A percentile compares a stretch with the other conserved stretches of the same genome.
Evolutionary conservation across 768 basidiomycete species (phyloP).

Genomic region (Pholiota molesta): DNA sequence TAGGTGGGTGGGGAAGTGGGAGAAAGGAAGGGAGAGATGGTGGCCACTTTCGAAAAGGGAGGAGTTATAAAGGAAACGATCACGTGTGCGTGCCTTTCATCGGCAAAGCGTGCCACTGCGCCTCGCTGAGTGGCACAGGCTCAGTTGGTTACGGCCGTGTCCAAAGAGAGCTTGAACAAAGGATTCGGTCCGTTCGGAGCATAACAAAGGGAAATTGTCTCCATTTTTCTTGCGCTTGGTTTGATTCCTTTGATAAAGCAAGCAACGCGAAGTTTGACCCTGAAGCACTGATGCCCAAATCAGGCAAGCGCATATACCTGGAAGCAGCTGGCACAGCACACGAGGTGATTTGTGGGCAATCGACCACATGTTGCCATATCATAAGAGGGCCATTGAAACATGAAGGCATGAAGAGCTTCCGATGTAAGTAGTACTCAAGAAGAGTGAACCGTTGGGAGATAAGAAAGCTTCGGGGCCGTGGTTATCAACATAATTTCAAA

Average conservation of each 20-base stretch:
- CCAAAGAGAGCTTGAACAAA: not conserved
- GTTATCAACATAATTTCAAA: too few relatives aligned
- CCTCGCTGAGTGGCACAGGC: not conserved
- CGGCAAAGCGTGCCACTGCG: not conserved
- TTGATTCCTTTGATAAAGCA: not conserved
- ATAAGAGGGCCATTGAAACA: too few relatives aligned
- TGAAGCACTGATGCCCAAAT: not conserved
- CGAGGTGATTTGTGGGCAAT: not conserved
- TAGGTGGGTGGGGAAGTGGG: not conserved
- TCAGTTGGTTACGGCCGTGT: too few relatives aligned
- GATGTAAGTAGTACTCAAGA: too few relatives aligned
- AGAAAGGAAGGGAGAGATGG: not conserved
- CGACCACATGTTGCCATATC: not conserved
- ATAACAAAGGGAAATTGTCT: not conserved
- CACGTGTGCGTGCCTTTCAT: not conserved
- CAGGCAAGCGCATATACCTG: not conserved
- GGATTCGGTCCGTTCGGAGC: not conserved
- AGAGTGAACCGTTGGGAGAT: too few relatives aligned
- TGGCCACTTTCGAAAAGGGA: not conserved
- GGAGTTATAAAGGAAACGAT: not conserved
- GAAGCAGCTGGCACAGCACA: not conserved
- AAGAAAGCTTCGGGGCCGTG: too few relatives aligned
- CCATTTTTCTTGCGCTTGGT: not conserved
- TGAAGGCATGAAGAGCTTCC: too few relatives aligned
- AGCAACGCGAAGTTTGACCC: not conserved